Base-by-base conservation (phyloP, 306 rosid genomes). In the Cicer judaicum region DNA sequence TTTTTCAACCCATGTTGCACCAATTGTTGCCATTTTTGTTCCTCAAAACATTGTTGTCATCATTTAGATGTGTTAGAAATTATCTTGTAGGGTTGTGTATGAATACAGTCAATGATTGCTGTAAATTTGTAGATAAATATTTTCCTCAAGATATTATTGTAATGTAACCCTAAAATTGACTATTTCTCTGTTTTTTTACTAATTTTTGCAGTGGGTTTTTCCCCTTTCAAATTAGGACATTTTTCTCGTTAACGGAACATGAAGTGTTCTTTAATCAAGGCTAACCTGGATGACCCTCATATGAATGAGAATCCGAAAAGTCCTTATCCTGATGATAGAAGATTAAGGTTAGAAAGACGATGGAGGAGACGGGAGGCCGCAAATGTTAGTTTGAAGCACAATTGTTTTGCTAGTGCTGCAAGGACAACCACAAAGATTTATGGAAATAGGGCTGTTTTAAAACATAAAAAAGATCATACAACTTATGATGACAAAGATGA, bases 261-360 rank as follows among this genome's bases (percentile, higher is more conserved):
- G 89, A 38, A 64, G 42, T 2, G 24, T 5, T 43, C 0, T 41
- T 13, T 16, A 5, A 7, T 15, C 8, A 6, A 10, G 14, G 14
- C 18, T 56, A 12, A 39, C 15, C 47, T 1, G 12, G 74, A 8
- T 67, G 60, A 60, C 68, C 65, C 55, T 43, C 7, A 13, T 47
- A 5, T 14, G 52, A 48, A 38, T 63, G 79, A 64, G 46, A 18
- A 15, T 44, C 42, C 0, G 16, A 47, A 34, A 73, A 48, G 64
- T 60, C 39, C 40, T 49, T 48, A 57, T 59, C 56, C 24, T 38
- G 50, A 48, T 24, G 70, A 77, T 50, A 81, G 56, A 72, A n/a
- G 12, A 67, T 77, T 83, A 66, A 84, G 90, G 70, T 53, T 68
- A 18, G 68, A 19, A 50, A 90, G 90, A 78, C 73, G 86, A 54